Base-by-base conservation (phyloP, 1,284 basidiomycete genomes). In the Ganoderma resinaceum region DNA sequence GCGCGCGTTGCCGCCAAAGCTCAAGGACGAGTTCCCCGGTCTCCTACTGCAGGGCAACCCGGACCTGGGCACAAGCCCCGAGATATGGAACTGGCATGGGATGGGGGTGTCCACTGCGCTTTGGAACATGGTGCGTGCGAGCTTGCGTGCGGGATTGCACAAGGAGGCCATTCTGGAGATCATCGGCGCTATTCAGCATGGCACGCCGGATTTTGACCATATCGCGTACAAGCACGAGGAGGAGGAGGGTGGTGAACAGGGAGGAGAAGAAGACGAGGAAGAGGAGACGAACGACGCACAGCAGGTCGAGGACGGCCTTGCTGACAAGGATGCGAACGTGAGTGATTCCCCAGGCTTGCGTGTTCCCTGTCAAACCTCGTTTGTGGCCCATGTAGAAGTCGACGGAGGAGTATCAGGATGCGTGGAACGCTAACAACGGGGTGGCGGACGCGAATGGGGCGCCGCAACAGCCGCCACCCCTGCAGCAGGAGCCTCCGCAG, bases 11-110 rank as follows among this genome's bases (percentile, higher is more conserved):
- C 91, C 92, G 0, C 77, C 81, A 3, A 86, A 87, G 66, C 82
- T 93, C 33, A 86, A 85, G 66, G 88, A 92, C 71, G 91, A 93
- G 78, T 90, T 93, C 72, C 91, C 92, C 0, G 91, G 89, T 0
- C 82, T 81, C 6, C 75, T 92, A 6, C 75, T 91, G 52, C 84
- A 86, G 64, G 82, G 83, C 6, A 71, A 69, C 37, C 74, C 79
- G 0, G 89, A 91, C 74, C 80, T 87, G 14, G 90, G 90, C 0
- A 83, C 81, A 53, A 87, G 85, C 2, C 70, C 82, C 0, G 84
- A 86, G 65, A 83, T 90, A 5, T 93, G 91, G 91, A 89, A 87
- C 74, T 92, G 91, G 91, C 85, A 86, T 65, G 87, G 88, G 1
- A 81, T 89, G 75, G 91, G 91, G 1, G 90, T 92, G 14, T 90